Evolutionary conservation across 345 rosid genomes (phyloP), one percentile per base, ranked within the genome.

Genomic region (Aegle marmelos): DNA sequence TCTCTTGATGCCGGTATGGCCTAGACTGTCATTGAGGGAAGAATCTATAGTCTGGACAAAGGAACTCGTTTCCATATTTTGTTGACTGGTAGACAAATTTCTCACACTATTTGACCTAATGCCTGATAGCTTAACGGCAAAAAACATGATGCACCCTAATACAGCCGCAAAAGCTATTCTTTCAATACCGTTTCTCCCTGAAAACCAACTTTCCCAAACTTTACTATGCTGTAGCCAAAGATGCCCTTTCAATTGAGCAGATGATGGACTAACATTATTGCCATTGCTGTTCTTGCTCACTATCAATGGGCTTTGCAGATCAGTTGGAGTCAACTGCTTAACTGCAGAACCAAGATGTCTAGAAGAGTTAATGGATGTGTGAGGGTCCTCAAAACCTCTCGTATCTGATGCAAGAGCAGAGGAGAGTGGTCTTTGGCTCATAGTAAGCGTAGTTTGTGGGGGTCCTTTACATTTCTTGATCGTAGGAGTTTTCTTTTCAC

Each of bases 261-360:
- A 86, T 54, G 92, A 82, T 79, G 84, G 80, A 77, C 73, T 79
- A 61, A 33, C 79, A 83, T 82, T 79, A 72, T 81, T 84, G 81
- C 87, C 92, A 79, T 68, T 83, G 41, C 64, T 81, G 83, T 78
- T 86, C 85, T 83, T 88, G 60, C 85, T 82, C 24, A 77, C 39
- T 72, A 73, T 70, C 73, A 83, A 79, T 64, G 91, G 83, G 80
- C 83, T 83, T 85, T 84, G 92, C 84, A 87, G 77, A 79, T 91
- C 87, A 78, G 90, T 63, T 76, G 92, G 89, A 24, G 91, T 80
- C 80, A 91, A 83, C 84, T 89, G 98, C 87, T 96, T 92, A 54
- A 89, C 94, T 70, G 95, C 92, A 76, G 94, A 90, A n/a, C 78
- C 88, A 60, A 90, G 84, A 86, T 87, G 88, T 75, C 87, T 84